These are phyloP conservation scores for Kodamaea hsintzibuensis DNA, from an alignment of 805 yeast genomes.

Conservation along the genomic window DNA sequence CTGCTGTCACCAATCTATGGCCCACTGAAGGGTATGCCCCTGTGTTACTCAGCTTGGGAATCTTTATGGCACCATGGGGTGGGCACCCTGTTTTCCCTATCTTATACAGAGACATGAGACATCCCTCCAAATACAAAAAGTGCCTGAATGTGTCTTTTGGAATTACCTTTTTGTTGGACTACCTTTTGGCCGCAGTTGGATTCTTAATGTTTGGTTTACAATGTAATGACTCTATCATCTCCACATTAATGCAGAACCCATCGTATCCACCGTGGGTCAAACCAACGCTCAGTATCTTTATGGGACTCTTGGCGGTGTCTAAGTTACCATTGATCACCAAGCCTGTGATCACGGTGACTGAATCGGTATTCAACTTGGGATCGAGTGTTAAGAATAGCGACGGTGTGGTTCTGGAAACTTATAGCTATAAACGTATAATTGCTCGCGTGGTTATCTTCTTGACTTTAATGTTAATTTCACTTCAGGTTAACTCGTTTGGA, in stretches of 20 bases:
- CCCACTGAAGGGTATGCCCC: conserved; percentile 55
- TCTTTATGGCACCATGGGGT: conserved; percentile 80
- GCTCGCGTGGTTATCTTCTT: conserved; percentile 50
- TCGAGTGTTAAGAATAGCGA: conserved; percentile 1
- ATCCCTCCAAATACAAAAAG: conserved; percentile 53
- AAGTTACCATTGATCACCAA: conserved; percentile 82
- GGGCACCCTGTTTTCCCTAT: conserved; percentile 84
- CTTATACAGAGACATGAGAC: conserved; percentile 69
- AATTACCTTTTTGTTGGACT: conserved; percentile 60
- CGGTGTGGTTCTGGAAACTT: conserved; percentile 4
- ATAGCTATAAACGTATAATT: conserved; percentile 17
- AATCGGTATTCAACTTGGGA: conserved; percentile 22
- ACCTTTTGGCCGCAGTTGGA: conserved; percentile 65
- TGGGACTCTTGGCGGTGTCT: conserved; percentile 82
- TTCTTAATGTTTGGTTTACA: conserved; percentile 57
- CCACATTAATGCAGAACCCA: conserved; percentile 44
- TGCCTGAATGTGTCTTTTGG: conserved; percentile 60
- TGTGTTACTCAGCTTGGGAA: conserved; percentile 63
- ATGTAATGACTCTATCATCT: conserved; percentile 54
- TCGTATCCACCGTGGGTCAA: conserved; percentile 52
- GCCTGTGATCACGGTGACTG: conserved; percentile 76
- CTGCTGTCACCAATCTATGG: conserved; percentile 66
- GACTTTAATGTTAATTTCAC: conserved; percentile 57
- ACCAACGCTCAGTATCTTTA: conserved; percentile 57
- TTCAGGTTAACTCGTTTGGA: conserved; percentile 76